phyloP scores from a whole-genome alignment of 768 basidiomycete species.

The Russula compacta region DNA sequence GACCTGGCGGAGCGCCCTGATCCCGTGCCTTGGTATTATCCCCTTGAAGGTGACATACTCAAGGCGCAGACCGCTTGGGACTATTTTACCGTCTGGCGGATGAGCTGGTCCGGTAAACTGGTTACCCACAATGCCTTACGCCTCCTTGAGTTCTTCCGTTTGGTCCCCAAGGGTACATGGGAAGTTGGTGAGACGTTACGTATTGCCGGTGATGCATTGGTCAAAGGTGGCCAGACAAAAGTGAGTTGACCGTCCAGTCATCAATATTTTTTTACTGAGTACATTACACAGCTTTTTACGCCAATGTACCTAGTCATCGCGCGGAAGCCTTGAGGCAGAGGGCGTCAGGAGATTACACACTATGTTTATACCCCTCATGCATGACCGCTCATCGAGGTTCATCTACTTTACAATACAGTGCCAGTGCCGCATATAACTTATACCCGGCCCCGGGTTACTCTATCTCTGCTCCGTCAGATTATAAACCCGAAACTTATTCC shows the following conservation, averaged over 20 bases:
- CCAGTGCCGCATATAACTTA: neutral
- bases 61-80: slow-evolving; percentile 96
- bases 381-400: neutral
- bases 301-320: slow-evolving; percentile 71
- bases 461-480: neutral
- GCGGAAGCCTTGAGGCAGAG: slow-evolving; percentile 12
- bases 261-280: neutral
- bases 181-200: slow-evolving; percentile 86
- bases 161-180: slow-evolving; percentile 88
- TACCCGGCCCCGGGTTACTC: no score
- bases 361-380: neutral
- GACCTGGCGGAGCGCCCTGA: slow-evolving; percentile 85
- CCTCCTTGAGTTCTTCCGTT: slow-evolving; percentile 62
- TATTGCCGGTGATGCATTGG: slow-evolving; percentile 68
- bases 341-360: neutral
- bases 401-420: neutral
- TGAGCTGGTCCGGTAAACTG: slow-evolving; percentile 77
- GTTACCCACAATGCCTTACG: slow-evolving; percentile 77
- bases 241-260: slow-evolving; percentile 31
- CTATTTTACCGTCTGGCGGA: slow-evolving; percentile 79
- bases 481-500: no score
- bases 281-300: slow-evolving; percentile 59
- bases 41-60: slow-evolving; percentile 83
- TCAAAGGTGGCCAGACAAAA: slow-evolving; percentile 81
- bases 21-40: slow-evolving; percentile 87